These are phyloP conservation scores for Fraxinus dipetala DNA, from an alignment of 305 asterid genomes.

Conservation along the genomic window DNA sequence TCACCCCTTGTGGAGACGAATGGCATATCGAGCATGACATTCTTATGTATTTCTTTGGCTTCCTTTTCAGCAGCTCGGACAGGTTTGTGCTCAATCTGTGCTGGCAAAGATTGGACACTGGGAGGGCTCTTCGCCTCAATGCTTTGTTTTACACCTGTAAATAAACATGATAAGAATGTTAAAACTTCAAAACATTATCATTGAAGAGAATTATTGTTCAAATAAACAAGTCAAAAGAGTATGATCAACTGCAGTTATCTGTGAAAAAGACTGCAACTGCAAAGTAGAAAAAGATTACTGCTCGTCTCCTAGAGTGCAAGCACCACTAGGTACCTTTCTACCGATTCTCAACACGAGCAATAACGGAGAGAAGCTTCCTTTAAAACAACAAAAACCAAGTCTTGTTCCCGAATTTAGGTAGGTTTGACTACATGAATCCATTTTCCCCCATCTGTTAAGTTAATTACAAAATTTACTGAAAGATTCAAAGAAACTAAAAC, in stretches of 20 bases:
- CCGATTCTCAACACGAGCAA: background rate
- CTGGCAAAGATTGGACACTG: constrained; percentile 15
- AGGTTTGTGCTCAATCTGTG: constrained; percentile 29
- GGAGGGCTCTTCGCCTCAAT: constrained; percentile 26
- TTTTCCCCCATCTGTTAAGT: background rate
- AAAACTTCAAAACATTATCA: background rate
- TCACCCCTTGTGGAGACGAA: constrained; percentile 36
- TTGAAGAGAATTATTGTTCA: background rate
- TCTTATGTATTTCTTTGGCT: constrained; percentile 20
- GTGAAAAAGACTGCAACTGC: no score
- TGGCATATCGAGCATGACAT: constrained; percentile 39
- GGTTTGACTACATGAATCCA: background rate
- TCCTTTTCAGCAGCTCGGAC: constrained; percentile 16
- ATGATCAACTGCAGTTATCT: no score
- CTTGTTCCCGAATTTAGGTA: background rate
- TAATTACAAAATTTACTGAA: background rate
- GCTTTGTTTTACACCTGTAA: background rate
- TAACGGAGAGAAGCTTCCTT: background rate
- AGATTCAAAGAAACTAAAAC: background rate
- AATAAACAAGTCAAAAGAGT: background rate
- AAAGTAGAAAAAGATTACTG: no score
- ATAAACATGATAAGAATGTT: background rate
- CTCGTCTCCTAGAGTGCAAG: no score
- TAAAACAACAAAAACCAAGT: background rate
- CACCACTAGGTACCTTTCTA: no score